Base-by-base conservation (phyloP, 225 moss, liverwort and hornwort species). In the Takakia lepidozioides region DNA sequence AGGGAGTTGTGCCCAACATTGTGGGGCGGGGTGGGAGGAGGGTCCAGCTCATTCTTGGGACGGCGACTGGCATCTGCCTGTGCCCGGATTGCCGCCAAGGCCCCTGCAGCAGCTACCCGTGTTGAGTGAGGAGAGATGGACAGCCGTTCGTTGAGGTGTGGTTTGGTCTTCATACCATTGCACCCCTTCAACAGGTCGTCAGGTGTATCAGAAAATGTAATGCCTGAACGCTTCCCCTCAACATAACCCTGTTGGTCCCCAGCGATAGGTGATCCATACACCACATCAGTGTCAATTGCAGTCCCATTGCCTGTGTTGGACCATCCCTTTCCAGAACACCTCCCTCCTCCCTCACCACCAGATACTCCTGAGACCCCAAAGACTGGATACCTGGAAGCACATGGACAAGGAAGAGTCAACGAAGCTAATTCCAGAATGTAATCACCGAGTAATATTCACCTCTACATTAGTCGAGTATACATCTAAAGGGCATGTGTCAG, bases 81-180 rank as follows among this genome's bases (percentile, higher is more conserved):
- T 15, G 93, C 93, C 37, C 84, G 76, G 34, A 95, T 90, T 15
- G 93, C 93, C 21, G 86, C 93, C 54, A 95, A 60, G 0, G 93
- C 89, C 38, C 89, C 90, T 29, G 84, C 73, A 0, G 89, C 86
- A 15, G 86, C 86, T 34, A 90, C 59, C 0, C 80, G 65, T 1
- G 86, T 90, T 0, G 84, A 80, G 10, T 89, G 89, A 0, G 81
- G 66, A 20, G 89, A 84, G 0, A 82, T 28, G 0, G 84, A 62
- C 15, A 74, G 80, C 46, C 84, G 67, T 15, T 86, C 88, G 23
- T 27, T 73, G 23, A 64, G 44, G 27, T 75, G 67, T 3, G 73
- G 59, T 48, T 78, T 93, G 13, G 35, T 44, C 14, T 63, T 64
- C 15, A 25, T 52, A 53, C 1, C 54, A 50, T 62, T 61, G 32